phyloP scores from a whole-genome alignment of 495 filamentous ascomycete genomes.

The Tuber indicum region DNA sequence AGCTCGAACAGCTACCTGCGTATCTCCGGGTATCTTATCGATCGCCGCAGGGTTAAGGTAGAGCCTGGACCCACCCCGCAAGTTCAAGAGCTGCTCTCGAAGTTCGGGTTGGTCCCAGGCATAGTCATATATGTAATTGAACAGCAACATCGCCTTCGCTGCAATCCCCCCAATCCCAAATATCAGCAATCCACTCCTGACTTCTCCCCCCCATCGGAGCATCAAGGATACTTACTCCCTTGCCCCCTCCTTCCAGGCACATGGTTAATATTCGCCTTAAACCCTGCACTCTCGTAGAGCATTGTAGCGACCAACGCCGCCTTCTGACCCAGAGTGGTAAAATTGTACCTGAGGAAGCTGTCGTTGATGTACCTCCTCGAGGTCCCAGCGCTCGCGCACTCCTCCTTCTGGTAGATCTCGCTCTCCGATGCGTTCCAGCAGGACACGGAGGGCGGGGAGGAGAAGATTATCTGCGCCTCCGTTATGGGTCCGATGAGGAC shows the following conservation, averaged over 20 bases:
- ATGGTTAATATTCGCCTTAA: constrained; percentile 16
- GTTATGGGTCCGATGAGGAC: background rate
- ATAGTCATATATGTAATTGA: constrained; percentile 25
- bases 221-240: constrained; percentile 20
- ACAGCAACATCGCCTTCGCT: constrained; percentile 27
- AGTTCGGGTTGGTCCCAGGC: constrained; percentile 18
- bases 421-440: constrained; percentile 5
- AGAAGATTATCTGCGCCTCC: constrained; percentile 4
- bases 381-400: constrained; percentile 5
- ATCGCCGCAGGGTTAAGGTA: background rate
- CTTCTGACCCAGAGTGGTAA: constrained; percentile 9
- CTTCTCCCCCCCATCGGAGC: background rate
- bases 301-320: constrained; percentile 19
- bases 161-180: background rate
- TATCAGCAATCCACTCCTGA: background rate
- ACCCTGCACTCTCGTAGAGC: constrained; percentile 18
- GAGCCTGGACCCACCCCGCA: constrained; percentile 14
- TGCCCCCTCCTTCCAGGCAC: constrained; percentile 12
- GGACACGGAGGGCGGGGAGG: constrained; percentile 3
- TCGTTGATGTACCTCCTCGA: background rate
- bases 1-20: constrained; percentile 5
- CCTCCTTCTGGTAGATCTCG: background rate
- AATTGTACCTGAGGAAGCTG: constrained; percentile 6
- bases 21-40: background rate
- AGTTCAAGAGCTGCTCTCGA: background rate